Evolutionary conservation across 2,329 filamentous ascomycete species (phyloP), one percentile per base, ranked within the genome.

Genomic region (Dothistroma septosporum): DNA sequence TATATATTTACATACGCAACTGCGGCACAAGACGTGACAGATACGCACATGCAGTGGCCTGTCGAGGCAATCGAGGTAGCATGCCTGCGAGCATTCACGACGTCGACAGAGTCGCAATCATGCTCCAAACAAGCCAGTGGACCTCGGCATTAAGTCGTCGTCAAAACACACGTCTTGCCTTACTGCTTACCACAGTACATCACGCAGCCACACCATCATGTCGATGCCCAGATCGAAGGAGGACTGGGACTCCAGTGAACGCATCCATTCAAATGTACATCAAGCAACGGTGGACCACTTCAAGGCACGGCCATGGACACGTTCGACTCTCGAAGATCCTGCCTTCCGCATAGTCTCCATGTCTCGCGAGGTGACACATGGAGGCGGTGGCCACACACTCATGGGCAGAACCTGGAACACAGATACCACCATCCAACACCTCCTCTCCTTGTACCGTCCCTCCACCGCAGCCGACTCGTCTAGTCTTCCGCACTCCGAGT

Each of bases 351-450:
- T 64, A 22, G 49, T 68, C 11, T 60, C 64, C 24, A 53, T 56
- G n/a, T 63, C 60, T 12, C 60, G 66, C 12, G 59, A 58, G 9
- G 58, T 65, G 7, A 65, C 66, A 10, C 57, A 68, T 21, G 49
- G 57, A 11, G 66, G 66, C 4, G 53, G 50, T 35, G 66, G 66
- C 2, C 66, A 66, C 55, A 68, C 64, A 0, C 55, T 68, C 4
- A 68, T 65, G 62, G 66, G 61, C 47, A 68, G 64, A 37, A 68
- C 66, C 5, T 66, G 66, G 66, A 68, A 64, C 21, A 68, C 62
- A 1, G 49, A 61, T 1, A 49, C 35, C n/a, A 68, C 66, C 4
- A 64, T 68, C 37, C 22, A 35, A 6, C 46, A 63, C 22, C 54
- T 66, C n/a, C 55, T 68, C 21, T 60, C 58, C 1, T 47, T 68